These are phyloP conservation scores for Bruguiera hainesii DNA, from an alignment of 441 rosid species.

Conservation along the genomic window DNA sequence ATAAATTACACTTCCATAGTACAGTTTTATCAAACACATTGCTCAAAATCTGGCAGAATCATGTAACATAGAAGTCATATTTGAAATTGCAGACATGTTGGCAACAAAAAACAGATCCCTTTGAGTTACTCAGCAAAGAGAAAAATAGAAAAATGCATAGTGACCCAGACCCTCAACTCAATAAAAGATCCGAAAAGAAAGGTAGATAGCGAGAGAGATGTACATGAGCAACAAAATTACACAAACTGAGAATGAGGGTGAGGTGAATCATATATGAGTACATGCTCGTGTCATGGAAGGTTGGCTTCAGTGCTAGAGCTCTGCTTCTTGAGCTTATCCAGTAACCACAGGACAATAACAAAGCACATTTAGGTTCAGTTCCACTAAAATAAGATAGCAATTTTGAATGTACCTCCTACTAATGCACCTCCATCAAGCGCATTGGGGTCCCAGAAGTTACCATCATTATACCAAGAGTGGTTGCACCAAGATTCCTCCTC, in stretches of 20 bases:
- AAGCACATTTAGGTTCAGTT: slow-evolving; percentile 7
- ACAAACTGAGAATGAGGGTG: no score
- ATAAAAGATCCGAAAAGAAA: slow-evolving; percentile 1
- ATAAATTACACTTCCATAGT: no score
- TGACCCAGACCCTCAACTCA: slow-evolving; percentile 40
- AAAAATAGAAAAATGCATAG: no score
- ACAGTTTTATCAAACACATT: no score
- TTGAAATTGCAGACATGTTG: no score
- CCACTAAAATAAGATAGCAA: background rate
- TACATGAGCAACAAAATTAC: no score
- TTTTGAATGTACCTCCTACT: background rate
- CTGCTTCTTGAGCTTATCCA: slow-evolving; percentile 84
- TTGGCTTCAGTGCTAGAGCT: slow-evolving; percentile 46
- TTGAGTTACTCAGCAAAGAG: no score
- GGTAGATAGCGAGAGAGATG: background rate
- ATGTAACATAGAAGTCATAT: no score
- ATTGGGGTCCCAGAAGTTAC: slow-evolving; percentile 74
- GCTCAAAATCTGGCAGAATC: no score
- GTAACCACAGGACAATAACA: slow-evolving; percentile 37
- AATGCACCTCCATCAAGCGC: slow-evolving; percentile 67
- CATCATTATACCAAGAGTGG: slow-evolving; percentile 54
- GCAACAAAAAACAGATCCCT: no score
- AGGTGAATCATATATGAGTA: background rate
- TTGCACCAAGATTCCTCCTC: slow-evolving; percentile 52
- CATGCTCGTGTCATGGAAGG: slow-evolving; percentile 61